Conservation (phyloP, 805 yeast genomes). For the Sporopachydermia quercuum region DNA sequence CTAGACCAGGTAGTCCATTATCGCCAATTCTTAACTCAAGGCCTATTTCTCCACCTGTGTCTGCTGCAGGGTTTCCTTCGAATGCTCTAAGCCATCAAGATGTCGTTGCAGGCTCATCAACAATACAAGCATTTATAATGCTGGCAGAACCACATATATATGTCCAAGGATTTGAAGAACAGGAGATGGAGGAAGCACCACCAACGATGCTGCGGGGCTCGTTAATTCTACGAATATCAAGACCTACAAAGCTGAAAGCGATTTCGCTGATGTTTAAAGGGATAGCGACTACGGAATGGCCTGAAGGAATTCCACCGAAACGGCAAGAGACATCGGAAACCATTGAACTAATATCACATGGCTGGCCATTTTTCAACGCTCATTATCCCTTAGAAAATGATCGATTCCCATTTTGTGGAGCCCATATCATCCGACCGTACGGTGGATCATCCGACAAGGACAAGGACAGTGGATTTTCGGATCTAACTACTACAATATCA, state of each 20-base stretch:
- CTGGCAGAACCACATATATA: constrained; percentile 72
- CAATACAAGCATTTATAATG: constrained; percentile 35
- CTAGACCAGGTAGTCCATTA: too few species aligned
- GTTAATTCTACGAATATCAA: constrained; percentile 49
- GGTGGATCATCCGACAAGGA: background rate
- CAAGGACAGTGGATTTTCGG: background rate
- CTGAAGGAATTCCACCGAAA: constrained; percentile 94
- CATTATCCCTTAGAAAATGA: constrained; percentile 22
- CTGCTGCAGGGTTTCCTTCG: background rate
- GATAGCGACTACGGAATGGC: constrained; percentile 77
- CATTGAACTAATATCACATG: constrained; percentile 55
- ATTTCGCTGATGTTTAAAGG: constrained; percentile 55
- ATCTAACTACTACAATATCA: constrained; percentile 11
- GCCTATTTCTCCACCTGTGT: background rate
- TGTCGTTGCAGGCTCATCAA: background rate
- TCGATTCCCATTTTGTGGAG: constrained; percentile 24
- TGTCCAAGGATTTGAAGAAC: constrained; percentile 63
- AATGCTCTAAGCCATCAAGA: background rate
- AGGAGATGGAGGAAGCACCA: constrained; percentile 49
- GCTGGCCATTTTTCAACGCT: constrained; percentile 75
- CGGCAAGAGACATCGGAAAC: constrained; percentile 50
- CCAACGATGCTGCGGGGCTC: constrained; percentile 78
- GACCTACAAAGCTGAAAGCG: constrained; percentile 55
- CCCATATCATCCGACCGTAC: constrained; percentile 16
- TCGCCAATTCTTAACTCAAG: background rate